Evolutionary conservation across 441 rosid species (phyloP).

Genomic region (Gossypium gossypioides): DNA sequence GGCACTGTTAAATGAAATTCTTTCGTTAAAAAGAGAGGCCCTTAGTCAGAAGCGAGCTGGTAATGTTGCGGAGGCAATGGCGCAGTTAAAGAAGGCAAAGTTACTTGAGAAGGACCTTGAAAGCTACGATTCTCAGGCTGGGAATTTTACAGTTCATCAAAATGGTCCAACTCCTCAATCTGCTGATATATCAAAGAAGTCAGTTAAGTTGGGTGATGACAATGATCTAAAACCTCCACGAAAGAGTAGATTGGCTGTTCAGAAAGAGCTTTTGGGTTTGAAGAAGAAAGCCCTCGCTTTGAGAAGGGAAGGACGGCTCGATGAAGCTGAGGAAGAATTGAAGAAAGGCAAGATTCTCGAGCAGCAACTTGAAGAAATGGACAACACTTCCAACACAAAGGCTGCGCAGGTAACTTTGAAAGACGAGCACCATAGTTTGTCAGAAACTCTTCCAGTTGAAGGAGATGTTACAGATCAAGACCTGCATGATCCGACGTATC

Average conservation of each 20-base stretch:
- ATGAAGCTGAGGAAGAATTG: conserved; percentile 63
- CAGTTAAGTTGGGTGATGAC: conserved; percentile 14
- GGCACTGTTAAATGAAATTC: conserved; percentile 38
- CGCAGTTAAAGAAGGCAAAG: conserved; percentile 62
- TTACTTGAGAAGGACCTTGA: conserved; percentile 59
- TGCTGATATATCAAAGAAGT: conserved; percentile 14
- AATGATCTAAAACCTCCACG: conserved; percentile 26
- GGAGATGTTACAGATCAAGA: conserved; percentile 63
- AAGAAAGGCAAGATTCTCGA: conserved; percentile 62
- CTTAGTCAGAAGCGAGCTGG: conserved; percentile 52
- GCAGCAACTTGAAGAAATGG: conserved; percentile 59
- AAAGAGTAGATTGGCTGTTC: conserved; percentile 44
- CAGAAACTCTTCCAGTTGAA: conserved; percentile 23
- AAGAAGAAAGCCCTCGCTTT: conserved; percentile 68
- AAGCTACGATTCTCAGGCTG: conserved; percentile 19
- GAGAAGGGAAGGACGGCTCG: conserved; percentile 66
- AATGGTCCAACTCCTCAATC: conserved; percentile 21
- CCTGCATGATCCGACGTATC: conserved; percentile 55
- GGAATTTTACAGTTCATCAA: background rate
- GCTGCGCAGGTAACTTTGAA: conserved; percentile 18
- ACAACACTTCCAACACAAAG: conserved; percentile 33
- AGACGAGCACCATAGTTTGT: conserved; percentile 19
- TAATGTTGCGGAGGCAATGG: conserved; percentile 59
- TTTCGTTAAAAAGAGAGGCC: conserved; percentile 54
- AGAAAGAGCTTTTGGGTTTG: conserved; percentile 65